Percentiles rank a stretch among this genome's conserved stretches.
Evolutionary conservation across 2,329 filamentous ascomycete species (phyloP).

Genomic region (Neopestalotiopsis sp.): DNA sequence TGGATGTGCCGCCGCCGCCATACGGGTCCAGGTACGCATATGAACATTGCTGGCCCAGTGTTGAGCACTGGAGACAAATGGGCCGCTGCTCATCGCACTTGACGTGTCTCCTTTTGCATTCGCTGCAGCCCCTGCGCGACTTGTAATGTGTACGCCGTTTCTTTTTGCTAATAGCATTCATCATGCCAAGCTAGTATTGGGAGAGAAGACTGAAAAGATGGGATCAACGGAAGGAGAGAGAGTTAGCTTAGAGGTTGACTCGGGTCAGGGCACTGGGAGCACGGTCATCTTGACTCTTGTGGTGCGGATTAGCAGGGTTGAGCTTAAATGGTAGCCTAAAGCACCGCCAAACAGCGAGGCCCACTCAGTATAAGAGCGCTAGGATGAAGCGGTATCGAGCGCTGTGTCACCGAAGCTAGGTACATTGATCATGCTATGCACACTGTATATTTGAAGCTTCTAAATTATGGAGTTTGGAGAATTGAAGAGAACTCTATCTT

Average conservation of each 20-base stretch:
- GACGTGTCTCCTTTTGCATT: slow-evolving; percentile 29
- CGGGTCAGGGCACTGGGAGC: not conserved
- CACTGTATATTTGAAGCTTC: too few relatives aligned
- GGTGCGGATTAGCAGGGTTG: too few relatives aligned
- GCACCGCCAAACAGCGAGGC: too few relatives aligned
- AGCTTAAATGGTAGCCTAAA: too few relatives aligned
- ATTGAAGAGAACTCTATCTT: too few relatives aligned
- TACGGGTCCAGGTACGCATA: slow-evolving; percentile 28
- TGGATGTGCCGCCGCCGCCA: slow-evolving; percentile 18
- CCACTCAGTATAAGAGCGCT: too few relatives aligned
- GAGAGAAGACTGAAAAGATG: not conserved
- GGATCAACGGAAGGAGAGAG: not conserved
- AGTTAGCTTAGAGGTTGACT: not conserved
- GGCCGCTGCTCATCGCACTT: slow-evolving; percentile 49
- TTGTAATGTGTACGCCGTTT: slow-evolving; percentile 19
- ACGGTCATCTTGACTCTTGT: too few relatives aligned
- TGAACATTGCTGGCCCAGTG: slow-evolving; percentile 42
- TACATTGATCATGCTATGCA: too few relatives aligned
- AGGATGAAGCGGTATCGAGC: too few relatives aligned
- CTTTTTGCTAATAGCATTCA: not conserved
- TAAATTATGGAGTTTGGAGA: too few relatives aligned
- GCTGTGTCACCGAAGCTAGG: too few relatives aligned
- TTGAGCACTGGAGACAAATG: slow-evolving; percentile 45
- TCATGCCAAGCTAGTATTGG: not conserved
- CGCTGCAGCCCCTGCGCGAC: slow-evolving; percentile 29